Evolutionary conservation across 495 filamentous ascomycete genomes (phyloP), one percentile per base, ranked within the genome.

Genomic region (Physcia stellaris): DNA sequence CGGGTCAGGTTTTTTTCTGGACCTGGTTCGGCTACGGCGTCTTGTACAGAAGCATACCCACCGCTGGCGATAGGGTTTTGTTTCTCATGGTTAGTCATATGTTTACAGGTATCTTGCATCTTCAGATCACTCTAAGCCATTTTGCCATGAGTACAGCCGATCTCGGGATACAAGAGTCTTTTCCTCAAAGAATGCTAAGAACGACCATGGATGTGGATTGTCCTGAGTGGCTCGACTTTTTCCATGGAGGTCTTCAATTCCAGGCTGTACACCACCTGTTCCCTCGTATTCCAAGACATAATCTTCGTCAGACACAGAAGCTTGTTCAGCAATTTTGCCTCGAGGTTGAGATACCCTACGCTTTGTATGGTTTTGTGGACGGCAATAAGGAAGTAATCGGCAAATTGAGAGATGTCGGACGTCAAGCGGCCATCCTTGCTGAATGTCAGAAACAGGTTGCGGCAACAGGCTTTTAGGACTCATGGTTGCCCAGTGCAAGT

Each of bases 201-300:
- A 98, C 90, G 9, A 95, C 90, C 6, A 95, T 95, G 90, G 90
- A 98, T 43, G 80, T 98, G 13, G 88, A 94, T 54, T 98, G 90
- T 54, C 84, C 90, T 1, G 64, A 75, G 21, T 98, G 90, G 90
- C 67, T 98, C 13, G 90, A 98, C 52, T 98, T 92, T 56, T 74
- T 98, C 57, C 90, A 98, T 51, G 90, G 90, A 13, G 90, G 90
- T 24, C 62, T 98, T 52, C 90, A 98, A 57, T 96, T 95, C 56
- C 90, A 98, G 57, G 90, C 81, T 22, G 82, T 98, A 40, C 90
- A 98, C 47, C 90, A 98, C 56, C 66, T 98, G 13, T 98, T 76
- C 52, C 90, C 90, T 10, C 73, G 90, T n/a, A 83, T 98, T 45
- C 90, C 90, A 27, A 70, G 90, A 28, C 92, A 98, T 50, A 98